phyloP scores from a whole-genome alignment of 2,329 filamentous ascomycete species.

The Diplodia sapinea region DNA sequence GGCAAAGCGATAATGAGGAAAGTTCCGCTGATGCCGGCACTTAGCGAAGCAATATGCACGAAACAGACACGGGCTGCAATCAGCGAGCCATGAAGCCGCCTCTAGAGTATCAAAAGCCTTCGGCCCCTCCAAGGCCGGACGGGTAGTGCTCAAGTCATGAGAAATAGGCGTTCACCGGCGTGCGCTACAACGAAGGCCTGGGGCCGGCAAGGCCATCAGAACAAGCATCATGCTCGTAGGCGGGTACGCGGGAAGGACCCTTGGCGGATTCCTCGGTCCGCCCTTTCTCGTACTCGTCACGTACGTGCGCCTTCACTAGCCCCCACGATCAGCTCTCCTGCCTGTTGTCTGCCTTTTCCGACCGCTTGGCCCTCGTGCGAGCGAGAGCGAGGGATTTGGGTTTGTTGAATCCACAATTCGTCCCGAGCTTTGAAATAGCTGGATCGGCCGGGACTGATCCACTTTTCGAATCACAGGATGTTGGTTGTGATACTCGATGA shows the following conservation, averaged over 20 bases:
- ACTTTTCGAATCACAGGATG: background rate
- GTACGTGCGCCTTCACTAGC: background rate
- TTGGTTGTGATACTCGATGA: background rate
- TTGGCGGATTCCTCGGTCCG: slow-evolving; percentile 1
- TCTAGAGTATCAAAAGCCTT: background rate
- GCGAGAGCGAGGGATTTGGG: no score
- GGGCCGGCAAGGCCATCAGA: background rate
- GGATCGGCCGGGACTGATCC: no score
- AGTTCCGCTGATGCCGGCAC: background rate
- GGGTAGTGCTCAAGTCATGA: background rate
- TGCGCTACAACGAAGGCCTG: background rate
- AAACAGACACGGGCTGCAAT: background rate
- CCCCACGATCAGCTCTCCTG: background rate
- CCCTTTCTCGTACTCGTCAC: background rate
- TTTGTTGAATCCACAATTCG: background rate
- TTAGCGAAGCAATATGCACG: background rate
- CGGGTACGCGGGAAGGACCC: slow-evolving; percentile 6
- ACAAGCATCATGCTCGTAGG: slow-evolving; percentile 19
- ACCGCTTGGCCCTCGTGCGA: no score
- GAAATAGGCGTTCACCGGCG: background rate
- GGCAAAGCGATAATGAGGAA: background rate
- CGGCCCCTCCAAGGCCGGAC: background rate
- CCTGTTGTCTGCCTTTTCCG: background rate
- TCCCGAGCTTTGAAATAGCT: background rate
- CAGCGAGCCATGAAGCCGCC: background rate